Conservation (phyloP, 192 early-diverging fungal genomes). For the Coemansia sp. region DNA sequence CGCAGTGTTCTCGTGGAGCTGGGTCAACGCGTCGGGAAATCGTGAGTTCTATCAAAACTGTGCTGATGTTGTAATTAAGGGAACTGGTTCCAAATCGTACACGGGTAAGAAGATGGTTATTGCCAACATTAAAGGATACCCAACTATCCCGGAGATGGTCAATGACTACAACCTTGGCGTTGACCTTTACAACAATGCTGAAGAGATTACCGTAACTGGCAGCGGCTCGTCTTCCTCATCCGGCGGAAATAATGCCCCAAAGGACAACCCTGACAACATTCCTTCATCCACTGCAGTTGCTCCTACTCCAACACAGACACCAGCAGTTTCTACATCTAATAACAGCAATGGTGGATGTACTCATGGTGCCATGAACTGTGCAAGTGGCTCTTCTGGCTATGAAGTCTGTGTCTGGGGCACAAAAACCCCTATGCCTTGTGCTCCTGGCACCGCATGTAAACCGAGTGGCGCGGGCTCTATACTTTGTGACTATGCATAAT, state of each 20-base stretch:
- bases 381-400: slow-evolving; percentile 17
- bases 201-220: slow-evolving; percentile 31
- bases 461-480: not conserved
- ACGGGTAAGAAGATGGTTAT: slow-evolving; percentile 39
- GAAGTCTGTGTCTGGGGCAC: slow-evolving; percentile 39
- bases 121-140: slow-evolving; percentile 42
- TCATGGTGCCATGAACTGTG: slow-evolving; percentile 31
- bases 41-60: slow-evolving; percentile 70
- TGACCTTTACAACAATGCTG: slow-evolving; percentile 24
- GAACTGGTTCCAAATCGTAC: slow-evolving; percentile 26
- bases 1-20: slow-evolving; percentile 62
- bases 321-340: not conserved
- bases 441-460: slow-evolving; percentile 26
- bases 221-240: slow-evolving; percentile 11
- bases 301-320: not conserved
- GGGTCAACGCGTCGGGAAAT: slow-evolving; percentile 72
- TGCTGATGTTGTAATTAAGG: slow-evolving; percentile 30
- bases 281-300: not conserved
- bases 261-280: slow-evolving; percentile 21
- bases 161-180: slow-evolving; percentile 34
- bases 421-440: slow-evolving; percentile 8
- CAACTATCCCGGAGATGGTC: slow-evolving; percentile 54
- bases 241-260: not conserved
- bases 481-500: slow-evolving; percentile 5
- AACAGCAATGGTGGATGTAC: slow-evolving; percentile 9